Evolutionary conservation across 345 rosid genomes (phyloP), one percentile per base, ranked within the genome.

Genomic region (Eucalyptus melliodora): DNA sequence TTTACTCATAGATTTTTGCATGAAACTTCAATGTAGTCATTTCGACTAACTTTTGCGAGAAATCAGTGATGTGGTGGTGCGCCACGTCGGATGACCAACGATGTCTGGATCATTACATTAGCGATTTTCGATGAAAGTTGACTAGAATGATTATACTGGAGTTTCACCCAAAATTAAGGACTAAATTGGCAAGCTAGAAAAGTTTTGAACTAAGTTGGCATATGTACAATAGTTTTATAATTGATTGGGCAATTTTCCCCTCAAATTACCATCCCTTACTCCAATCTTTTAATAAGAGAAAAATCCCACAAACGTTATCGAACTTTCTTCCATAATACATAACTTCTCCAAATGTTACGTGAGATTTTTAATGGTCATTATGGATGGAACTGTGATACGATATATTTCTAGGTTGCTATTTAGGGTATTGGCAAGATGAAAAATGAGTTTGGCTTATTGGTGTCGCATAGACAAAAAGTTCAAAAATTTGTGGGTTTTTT

Each of bases 71-170:
- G 27, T 37, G 9, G 5, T 11, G 5, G 44, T 10, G 45, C 4
- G 2, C 2, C 14, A 2, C 0, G 2, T 34, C 1, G 14, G 45
- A 72, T 0, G 15, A 21, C 14, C 3, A 21, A 5, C 1, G 3
- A 69, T 34, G 44, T 0, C 1, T 9, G 0, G 1, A 34, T 9
- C 3, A 6, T 0, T 16, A 67, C 17, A 1, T 67, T 9, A 3
- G 23, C 2, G 7, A 34, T 69, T 77, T 37, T 6, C 8, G 2
- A 1, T 77, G 21, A 11, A 37, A 37, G 12, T 77, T 37, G 15
- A 72, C 4, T 12, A 6, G 8, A 37, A 21, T 0, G 47, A 21
- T 9, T 77, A 11, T 37, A 21, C 2, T 37, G 2, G 9, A 77
- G 8, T 72, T 72, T 37, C 3, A 0, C 5, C 15, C 27, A 72